Evolutionary conservation across 1,284 basidiomycete genomes (phyloP), one percentile per base, ranked within the genome.

Genomic region (Somion occarium): DNA sequence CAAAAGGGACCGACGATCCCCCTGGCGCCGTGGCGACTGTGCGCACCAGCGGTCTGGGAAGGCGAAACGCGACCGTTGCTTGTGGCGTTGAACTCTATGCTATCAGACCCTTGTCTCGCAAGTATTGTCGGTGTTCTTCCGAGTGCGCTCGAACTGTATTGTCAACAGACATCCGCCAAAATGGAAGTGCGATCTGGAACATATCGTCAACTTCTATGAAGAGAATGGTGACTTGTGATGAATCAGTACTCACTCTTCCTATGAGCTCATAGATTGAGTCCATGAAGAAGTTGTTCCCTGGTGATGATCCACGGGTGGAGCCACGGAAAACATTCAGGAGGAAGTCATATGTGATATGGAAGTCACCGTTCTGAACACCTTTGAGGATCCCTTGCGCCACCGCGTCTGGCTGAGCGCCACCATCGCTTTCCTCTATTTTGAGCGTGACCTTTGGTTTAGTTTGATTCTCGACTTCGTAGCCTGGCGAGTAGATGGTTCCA

Each of bases 401-500:
- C 25, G 75, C 70, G 2, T 79, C 49, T 5, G 49, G 43, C 15
- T 19, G 79, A 49, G 83, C 61, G 0, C 85, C 83, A 19, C 72
- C 74, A 62, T 95, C 95, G 1, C 72, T 69, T 50, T 88, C 89
- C 64, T 97, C 95, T 39, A 98, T 87, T 60, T 88, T 83, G 56
- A 80, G 78, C 2, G 85, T 88, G 49, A 98, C 75, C 27, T 74
- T 73, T 0, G 93, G 95, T 64, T 98, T 98, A 30, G 77, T 79
- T 64, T 80, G 82, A 64, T 91, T 85, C 64, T 98, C 95, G 56
- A 82, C 77, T 11, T 85, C 83, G 59, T 79, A 88, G 0, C 93
- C 93, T 0, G 93, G 90, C 0, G 83, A 85, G 53, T 78, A 79
- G 70, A 98, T 97, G 0, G 91, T 94, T 0, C 80, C 82, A 0